Percentiles rank a stretch among this genome's conserved stretches.
Conservation (phyloP, 805 yeast species). For the Wickerhamomyces xylosicus region DNA sequence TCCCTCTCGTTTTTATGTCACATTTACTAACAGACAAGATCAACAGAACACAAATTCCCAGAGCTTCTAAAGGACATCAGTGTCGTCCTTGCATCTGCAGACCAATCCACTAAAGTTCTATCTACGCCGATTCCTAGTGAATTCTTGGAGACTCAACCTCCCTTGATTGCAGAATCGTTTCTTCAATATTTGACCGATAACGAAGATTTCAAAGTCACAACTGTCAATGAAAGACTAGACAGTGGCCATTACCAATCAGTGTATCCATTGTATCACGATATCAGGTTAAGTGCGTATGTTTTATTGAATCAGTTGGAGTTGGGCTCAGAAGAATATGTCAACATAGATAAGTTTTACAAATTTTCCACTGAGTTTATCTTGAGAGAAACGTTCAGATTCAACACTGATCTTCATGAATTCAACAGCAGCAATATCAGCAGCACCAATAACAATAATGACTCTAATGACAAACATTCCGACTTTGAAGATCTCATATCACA, state of each 20-base stretch:
- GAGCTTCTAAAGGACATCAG: neutral
- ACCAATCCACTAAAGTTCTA: conserved; percentile 7
- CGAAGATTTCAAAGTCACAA: conserved; percentile 16
- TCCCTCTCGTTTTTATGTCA: too few relatives aligned
- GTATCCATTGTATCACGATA: conserved; percentile 56
- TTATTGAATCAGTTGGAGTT: conserved; percentile 35
- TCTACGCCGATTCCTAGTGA: conserved; percentile 11
- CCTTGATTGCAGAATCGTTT: conserved; percentile 8
- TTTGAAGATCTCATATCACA: conserved; percentile 30
- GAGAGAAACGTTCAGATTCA: conserved; percentile 45
- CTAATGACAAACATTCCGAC: conserved; percentile 14
- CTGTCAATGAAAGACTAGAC: conserved; percentile 32
- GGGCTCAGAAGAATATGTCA: conserved; percentile 37
- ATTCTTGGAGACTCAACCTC: conserved; percentile 12
- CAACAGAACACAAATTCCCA: neutral
- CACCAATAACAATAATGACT: conserved; percentile 2
- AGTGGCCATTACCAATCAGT: conserved; percentile 30
- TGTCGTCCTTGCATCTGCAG: conserved; percentile 6
- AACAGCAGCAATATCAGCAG: conserved; percentile 5
- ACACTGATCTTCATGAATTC: conserved; percentile 18
- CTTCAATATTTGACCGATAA: neutral
- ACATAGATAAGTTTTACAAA: conserved; percentile 53
- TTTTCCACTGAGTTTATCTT: conserved; percentile 52
- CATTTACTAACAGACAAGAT: too few relatives aligned
- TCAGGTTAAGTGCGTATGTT: conserved; percentile 44